A percentile compares a stretch with the other conserved stretches of the same genome.
Conservation (phyloP, 2,329 filamentous ascomycete species). For the Paraconiothyrium brasiliense region DNA sequence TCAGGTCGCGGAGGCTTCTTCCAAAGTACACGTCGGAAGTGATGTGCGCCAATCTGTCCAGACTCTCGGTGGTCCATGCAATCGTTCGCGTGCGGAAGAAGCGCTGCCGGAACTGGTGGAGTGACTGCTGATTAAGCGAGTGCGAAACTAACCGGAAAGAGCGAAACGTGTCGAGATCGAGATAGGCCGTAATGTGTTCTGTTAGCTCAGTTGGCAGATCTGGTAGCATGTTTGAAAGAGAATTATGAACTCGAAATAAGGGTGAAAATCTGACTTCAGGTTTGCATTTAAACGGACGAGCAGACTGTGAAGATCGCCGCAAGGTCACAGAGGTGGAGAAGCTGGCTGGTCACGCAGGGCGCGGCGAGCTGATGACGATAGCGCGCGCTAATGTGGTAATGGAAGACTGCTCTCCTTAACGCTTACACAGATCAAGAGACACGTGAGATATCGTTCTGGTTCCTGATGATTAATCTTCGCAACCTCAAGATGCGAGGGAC, state of each 20-base stretch:
- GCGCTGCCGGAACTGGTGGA: slow-evolving; percentile 31
- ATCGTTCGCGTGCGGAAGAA: slow-evolving; percentile 33
- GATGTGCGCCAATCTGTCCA: slow-evolving; percentile 28
- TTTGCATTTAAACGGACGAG: background rate
- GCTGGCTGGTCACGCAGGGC: slow-evolving; percentile 6
- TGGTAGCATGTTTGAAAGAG: slow-evolving; percentile 14
- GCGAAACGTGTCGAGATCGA: slow-evolving; percentile 27
- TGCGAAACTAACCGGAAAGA: slow-evolving; percentile 31
- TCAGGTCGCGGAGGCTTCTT: slow-evolving; percentile 26
- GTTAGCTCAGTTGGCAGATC: slow-evolving; percentile 36
- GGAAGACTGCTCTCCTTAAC: slow-evolving; percentile 5
- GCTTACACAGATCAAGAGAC: background rate
- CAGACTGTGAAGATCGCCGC: slow-evolving; percentile 3
- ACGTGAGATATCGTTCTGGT: background rate
- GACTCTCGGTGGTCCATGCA: slow-evolving; percentile 28
- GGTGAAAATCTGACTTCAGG: background rate
- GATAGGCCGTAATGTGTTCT: slow-evolving; percentile 30
- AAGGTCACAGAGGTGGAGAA: slow-evolving; percentile 13
- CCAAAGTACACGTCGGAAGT: slow-evolving; percentile 28
- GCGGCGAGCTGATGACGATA: slow-evolving; percentile 8
- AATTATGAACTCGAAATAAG: background rate
- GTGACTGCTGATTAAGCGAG: slow-evolving; percentile 27
- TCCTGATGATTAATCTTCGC: slow-evolving; percentile 13
- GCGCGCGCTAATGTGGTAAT: slow-evolving; percentile 7
- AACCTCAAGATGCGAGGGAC: slow-evolving; percentile 1